Evolutionary conservation across 2,329 filamentous ascomycete genomes (phyloP), one percentile per base, ranked within the genome.

Genomic region (Colletotrichum sp.): DNA sequence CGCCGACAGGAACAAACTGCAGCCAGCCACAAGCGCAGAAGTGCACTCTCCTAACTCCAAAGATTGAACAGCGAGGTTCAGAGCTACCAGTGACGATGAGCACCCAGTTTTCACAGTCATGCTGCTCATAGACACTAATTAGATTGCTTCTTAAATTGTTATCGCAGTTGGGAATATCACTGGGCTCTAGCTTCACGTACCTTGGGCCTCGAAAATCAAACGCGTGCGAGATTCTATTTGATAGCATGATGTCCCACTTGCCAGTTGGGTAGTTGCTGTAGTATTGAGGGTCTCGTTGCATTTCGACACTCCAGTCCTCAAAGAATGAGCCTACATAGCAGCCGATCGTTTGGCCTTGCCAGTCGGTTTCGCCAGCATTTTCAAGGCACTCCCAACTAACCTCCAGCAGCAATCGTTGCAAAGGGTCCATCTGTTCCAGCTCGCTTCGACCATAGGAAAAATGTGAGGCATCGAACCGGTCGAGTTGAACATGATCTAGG

Each of bases 31-130:
- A 34, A 86, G 28, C 5, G 83, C 84, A 6, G 76, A 71, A 1
- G 74, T 66, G 13, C 79, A 80, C 7, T 83, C 81, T 5, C 83
- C 81, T 2, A 48, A 70, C 6, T 70, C 70, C 4, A 85, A 74
- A 15, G 78, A 77, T n/a, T 78, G 74, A 61, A 79, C 82, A 3
- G 84, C 85, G 8, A 80, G 77, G 66, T 86, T 78, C 5, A 86
- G 77, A 5, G 78, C 80, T 3, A 80, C 74, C 8, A 86, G 43
- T 8, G 80, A 76, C 4, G 81, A 79, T 0, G 84, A 85, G 68
- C 85, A 87, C 2, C 79, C 84, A 3, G 84, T 85, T 5, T 82
- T 78, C 15, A 86, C 74, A 4, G 80, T 81, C 75, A 85, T 79
- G 56, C 82, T 84, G 12, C 10, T 0, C 10, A 15, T 22, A 13